Evolutionary conservation across 1,284 basidiomycete genomes (phyloP).

Genomic region (Cryptococcus sp.): DNA sequence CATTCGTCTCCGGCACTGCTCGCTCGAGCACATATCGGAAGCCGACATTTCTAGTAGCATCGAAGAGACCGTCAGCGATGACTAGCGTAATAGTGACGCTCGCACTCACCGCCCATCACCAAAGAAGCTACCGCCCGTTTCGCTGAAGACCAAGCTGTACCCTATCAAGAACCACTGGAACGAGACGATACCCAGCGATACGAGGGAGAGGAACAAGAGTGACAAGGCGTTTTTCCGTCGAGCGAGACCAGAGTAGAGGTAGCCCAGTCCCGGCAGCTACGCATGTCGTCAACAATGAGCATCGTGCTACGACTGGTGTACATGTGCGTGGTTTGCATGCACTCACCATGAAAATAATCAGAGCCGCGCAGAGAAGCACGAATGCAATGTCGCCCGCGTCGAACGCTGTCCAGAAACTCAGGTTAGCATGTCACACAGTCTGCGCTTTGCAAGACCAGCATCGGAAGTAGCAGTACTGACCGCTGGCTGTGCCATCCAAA

Average conservation of each 20-base stretch:
- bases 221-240: conserved; percentile 64
- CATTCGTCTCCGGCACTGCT: conserved; percentile 67
- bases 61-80: background rate
- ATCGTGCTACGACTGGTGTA: too few species aligned
- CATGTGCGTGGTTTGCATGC: too few species aligned
- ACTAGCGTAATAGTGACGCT: background rate
- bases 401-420: conserved; percentile 55
- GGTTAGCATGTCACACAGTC: too few species aligned
- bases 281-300: conserved; percentile 5
- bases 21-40: conserved; percentile 69
- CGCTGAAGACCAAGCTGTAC: conserved; percentile 78
- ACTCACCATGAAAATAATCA: conserved; percentile 64
- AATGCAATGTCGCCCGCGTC: conserved; percentile 80
- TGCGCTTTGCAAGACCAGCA: background rate
- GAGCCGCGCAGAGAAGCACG: conserved; percentile 74
- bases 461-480: conserved; percentile 4
- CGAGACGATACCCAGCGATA: conserved; percentile 69
- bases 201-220: conserved; percentile 59
- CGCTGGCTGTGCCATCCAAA: conserved; percentile 19
- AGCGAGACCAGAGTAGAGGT: conserved; percentile 85
- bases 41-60: conserved; percentile 54
- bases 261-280: conserved; percentile 67
- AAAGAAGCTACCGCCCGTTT: conserved; percentile 64
- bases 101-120: conserved; percentile 59
- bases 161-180: conserved; percentile 91